Base-by-base conservation (phyloP, 331 rosid genomes). In the Acacia pycnantha region DNA sequence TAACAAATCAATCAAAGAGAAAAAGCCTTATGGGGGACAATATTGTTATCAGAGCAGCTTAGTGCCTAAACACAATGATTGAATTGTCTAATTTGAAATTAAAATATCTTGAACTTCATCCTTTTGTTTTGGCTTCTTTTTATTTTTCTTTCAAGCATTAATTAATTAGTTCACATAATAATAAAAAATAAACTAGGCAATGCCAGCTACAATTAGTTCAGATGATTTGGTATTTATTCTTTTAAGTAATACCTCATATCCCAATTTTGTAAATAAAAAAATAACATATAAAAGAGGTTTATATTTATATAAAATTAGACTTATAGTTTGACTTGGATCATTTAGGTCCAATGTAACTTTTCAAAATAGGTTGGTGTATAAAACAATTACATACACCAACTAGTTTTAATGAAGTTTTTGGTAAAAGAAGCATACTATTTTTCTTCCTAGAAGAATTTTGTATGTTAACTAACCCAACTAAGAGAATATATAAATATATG, bases 51-150 rank as follows among this genome's bases (percentile, higher is more conserved):
- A 83, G 8, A 77, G 85, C 74, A 72, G 86, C 83, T 69, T 67
- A 74, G 74, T 40, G 76, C 76, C 91, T 82, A 87, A 80, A 78
- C 80, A 83, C 84, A 87, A 87, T 84, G 79, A 87, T 89, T 86
- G 65, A 78, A 70, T 81, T 71, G 88, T 85, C 44, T 29, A 76
- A 1, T 22, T 79, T 53, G 40, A 21, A 41, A 84, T 70, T 53
- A 70, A 44, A 21, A 53, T 33, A 74, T 66, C 59, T 82, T 85
- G 14, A 66, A 66, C 46, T 33, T 66, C 37, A 80, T 33, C 77
- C 31, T 83, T 83, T 11, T 84, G 74, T 78, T 79, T 79, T 79
- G 69, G 56, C 70, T 56, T 18, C 53, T 79, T 79, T 74, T 21
- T 77, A 69, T 62, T 66, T 77, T 85, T 80, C 66, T 58, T 58